Conservation (phyloP, 208 protist genomes). For the Balamuthia mandrillaris region DNA sequence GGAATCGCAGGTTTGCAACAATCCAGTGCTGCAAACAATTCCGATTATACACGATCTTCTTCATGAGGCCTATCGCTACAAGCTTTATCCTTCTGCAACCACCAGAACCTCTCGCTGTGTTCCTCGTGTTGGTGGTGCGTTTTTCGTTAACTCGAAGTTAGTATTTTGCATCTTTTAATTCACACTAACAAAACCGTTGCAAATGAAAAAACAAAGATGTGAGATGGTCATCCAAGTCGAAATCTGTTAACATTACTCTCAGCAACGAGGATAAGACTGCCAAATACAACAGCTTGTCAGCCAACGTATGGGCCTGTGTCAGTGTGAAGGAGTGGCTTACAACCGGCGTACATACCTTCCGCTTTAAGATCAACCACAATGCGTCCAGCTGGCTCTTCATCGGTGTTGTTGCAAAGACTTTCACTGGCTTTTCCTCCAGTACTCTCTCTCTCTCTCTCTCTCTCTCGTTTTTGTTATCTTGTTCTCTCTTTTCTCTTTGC, state of each 20-base stretch:
- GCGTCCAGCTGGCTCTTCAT: slow-evolving; percentile 19
- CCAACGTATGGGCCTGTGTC: too few species aligned
- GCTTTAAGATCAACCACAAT: background rate
- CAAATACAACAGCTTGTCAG: too few species aligned
- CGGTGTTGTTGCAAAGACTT: background rate
- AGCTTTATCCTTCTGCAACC: slow-evolving; percentile 18
- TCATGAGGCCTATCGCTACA: slow-evolving; percentile 7
- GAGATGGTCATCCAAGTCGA: too few species aligned
- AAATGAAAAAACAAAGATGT: too few species aligned
- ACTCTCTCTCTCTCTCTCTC: background rate
- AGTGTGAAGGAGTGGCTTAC: background rate
- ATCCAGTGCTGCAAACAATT: background rate
- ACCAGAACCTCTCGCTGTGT: too few species aligned
- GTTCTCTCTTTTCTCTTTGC: background rate
- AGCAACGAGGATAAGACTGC: too few species aligned
- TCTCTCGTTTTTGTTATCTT: background rate
- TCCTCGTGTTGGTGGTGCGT: too few species aligned
- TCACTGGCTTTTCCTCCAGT: background rate
- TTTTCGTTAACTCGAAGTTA: too few species aligned
- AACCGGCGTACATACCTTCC: background rate
- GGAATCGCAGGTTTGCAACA: background rate
- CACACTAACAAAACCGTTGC: too few species aligned
- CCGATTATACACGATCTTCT: background rate
- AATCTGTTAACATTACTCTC: too few species aligned
- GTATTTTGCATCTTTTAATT: too few species aligned